Evolutionary conservation across 2,329 filamentous ascomycete genomes (phyloP).

Genomic region (Epicoccum sorghinum): DNA sequence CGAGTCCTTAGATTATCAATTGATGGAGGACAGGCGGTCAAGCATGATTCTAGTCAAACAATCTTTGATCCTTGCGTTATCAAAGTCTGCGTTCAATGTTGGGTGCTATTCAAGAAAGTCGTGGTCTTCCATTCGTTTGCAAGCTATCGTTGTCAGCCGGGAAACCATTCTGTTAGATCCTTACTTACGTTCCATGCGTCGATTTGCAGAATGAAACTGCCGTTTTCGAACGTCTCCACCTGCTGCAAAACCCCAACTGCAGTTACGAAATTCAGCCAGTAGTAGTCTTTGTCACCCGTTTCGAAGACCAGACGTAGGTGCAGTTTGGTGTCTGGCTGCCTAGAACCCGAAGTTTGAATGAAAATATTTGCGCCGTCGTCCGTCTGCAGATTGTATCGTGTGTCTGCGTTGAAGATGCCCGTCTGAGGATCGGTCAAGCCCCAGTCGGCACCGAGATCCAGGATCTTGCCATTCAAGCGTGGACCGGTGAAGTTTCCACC

Average conservation of each 20-base stretch:
- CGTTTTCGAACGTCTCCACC: slow-evolving; percentile 11
- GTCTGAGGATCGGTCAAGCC: slow-evolving; percentile 16
- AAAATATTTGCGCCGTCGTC: slow-evolving; percentile 27
- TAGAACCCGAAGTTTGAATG: slow-evolving; percentile 34
- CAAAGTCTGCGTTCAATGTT: no score
- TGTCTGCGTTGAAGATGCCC: slow-evolving; percentile 11
- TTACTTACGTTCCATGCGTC: slow-evolving; percentile 21
- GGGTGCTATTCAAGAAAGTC: slow-evolving; percentile 11
- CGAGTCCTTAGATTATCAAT: no score
- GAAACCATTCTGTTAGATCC: no score
- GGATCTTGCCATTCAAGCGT: slow-evolving; percentile 26
- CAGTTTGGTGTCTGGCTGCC: slow-evolving; percentile 21
- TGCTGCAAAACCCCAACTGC: slow-evolving; percentile 13
- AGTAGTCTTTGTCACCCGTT: slow-evolving; percentile 15
- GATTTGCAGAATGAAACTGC: slow-evolving; percentile 12
- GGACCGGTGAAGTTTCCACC: slow-evolving; percentile 40
- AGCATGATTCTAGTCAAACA: no score
- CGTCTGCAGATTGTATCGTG: slow-evolving; percentile 22
- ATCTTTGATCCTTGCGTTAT: no score
- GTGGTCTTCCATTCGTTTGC: slow-evolving; percentile 11
- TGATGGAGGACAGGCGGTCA: no score
- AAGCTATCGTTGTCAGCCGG: background rate
- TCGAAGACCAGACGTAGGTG: slow-evolving; percentile 13
- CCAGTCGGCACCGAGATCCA: slow-evolving; percentile 41
- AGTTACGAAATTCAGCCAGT: slow-evolving; percentile 16